These are phyloP conservation scores for Metarhizium album DNA, from an alignment of 2,329 filamentous ascomycete species.

Conservation along the genomic window DNA sequence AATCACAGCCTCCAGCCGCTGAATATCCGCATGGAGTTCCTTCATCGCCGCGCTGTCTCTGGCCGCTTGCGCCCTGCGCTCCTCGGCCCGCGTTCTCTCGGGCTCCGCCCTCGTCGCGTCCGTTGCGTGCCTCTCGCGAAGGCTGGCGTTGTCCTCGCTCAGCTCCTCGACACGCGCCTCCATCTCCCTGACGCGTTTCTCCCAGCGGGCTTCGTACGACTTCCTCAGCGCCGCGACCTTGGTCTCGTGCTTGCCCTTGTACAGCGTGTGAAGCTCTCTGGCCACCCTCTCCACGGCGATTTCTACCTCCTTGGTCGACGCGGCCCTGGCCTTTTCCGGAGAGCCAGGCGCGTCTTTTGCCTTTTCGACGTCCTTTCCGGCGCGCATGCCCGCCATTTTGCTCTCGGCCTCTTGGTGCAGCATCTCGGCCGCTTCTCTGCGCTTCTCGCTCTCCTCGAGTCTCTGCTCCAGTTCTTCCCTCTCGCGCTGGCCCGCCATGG, in stretches of 20 bases:
- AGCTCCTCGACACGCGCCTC: slow-evolving; percentile 61
- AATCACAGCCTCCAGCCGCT: slow-evolving; percentile 65
- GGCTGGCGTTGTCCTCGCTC: slow-evolving; percentile 61
- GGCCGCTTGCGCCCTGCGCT: slow-evolving; percentile 46
- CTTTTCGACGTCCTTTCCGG: slow-evolving; percentile 39
- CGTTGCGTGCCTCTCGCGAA: slow-evolving; percentile 54
- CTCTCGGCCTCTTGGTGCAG: slow-evolving; percentile 67
- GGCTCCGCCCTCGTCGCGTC: slow-evolving; percentile 51
- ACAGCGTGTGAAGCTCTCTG: slow-evolving; percentile 82
- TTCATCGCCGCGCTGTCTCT: slow-evolving; percentile 56
- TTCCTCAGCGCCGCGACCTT: slow-evolving; percentile 87
- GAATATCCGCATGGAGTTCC: slow-evolving; percentile 62
- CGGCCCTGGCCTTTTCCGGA: slow-evolving; percentile 27
- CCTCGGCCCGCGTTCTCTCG: slow-evolving; percentile 33
- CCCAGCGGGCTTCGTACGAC: slow-evolving; percentile 76
- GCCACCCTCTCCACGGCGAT: slow-evolving; percentile 82
- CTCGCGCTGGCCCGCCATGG: slow-evolving; percentile 67
- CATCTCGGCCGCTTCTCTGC: slow-evolving; percentile 62
- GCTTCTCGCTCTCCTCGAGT: slow-evolving; percentile 66
- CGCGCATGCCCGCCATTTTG: slow-evolving; percentile 64
- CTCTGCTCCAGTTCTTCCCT: slow-evolving; percentile 67
- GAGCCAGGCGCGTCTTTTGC: slow-evolving; percentile 14
- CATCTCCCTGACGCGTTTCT: slow-evolving; percentile 75
- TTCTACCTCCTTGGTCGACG: slow-evolving; percentile 57
- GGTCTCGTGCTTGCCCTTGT: slow-evolving; percentile 95